phyloP scores from a whole-genome alignment of 768 basidiomycete genomes.

The Mycena pura region DNA sequence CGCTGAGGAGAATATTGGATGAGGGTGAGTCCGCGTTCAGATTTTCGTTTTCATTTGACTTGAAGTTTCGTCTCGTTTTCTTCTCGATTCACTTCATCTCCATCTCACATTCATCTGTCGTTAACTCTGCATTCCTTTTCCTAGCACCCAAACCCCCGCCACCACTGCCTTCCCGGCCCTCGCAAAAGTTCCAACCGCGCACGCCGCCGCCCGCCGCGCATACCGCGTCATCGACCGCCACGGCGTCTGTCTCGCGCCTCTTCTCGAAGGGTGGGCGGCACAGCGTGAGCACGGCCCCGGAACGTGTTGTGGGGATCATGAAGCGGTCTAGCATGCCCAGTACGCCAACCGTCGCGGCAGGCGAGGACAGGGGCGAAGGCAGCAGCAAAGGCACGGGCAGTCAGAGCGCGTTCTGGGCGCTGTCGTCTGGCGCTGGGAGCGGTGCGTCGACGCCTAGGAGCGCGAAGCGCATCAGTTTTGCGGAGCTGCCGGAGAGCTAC shows the following conservation, averaged over 20 bases:
- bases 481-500: constrained; percentile 74
- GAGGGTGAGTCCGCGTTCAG: constrained; percentile 2
- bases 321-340: constrained; percentile 24
- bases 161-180: constrained; percentile 40
- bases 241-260: constrained; percentile 79
- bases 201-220: constrained; percentile 60
- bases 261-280: constrained; percentile 60
- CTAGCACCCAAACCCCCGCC: constrained; percentile 26
- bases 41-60: background rate
- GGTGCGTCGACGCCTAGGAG: constrained; percentile 54
- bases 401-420: constrained; percentile 24
- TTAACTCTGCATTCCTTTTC: background rate
- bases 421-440: constrained; percentile 29
- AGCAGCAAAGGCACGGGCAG: background rate
- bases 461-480: constrained; percentile 81
- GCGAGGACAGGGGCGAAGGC: background rate
- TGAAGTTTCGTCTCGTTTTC: background rate
- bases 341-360: constrained; percentile 42
- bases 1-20: constrained; percentile 22
- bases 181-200: constrained; percentile 40
- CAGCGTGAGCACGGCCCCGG: constrained; percentile 32
- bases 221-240: constrained; percentile 73
- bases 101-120: background rate
- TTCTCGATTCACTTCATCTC: background rate
- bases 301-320: constrained; percentile 17